A percentile compares a stretch with the other conserved stretches of the same genome.
These are phyloP conservation scores for Russula dissimulans DNA, from an alignment of 768 basidiomycete species.

Conservation along the genomic window DNA sequence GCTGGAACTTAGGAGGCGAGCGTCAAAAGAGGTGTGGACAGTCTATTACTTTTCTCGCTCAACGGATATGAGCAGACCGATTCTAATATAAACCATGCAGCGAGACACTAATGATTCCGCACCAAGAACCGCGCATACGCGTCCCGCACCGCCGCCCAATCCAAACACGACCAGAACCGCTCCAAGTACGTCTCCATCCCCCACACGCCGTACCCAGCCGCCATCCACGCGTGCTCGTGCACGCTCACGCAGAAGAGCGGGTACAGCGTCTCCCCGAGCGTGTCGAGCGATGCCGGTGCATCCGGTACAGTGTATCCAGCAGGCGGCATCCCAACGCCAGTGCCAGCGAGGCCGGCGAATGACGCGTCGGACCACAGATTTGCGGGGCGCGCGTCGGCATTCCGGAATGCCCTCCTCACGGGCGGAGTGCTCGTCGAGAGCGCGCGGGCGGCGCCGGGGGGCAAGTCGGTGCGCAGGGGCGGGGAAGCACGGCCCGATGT, in stretches of 20 bases:
- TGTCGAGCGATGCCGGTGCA: slow-evolving; percentile 9
- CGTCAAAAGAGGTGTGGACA: too few relatives aligned
- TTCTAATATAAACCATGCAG: too few relatives aligned
- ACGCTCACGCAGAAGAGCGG: slow-evolving; percentile 74
- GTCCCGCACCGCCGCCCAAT: slow-evolving; percentile 57
- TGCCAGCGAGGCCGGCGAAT: background rate
- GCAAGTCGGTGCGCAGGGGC: background rate
- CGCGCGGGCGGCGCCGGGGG: slow-evolving; percentile 5
- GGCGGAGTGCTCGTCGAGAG: background rate
- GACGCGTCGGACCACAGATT: background rate
- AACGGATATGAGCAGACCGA: too few relatives aligned
- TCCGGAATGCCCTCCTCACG: background rate
- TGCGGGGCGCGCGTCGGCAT: background rate
- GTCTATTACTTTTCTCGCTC: too few relatives aligned
- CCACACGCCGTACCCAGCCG: slow-evolving; percentile 81
- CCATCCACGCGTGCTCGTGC: slow-evolving; percentile 82
- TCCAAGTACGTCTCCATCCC: slow-evolving; percentile 81
- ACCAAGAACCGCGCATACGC: slow-evolving; percentile 19
- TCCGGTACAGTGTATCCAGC: background rate
- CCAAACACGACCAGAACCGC: slow-evolving; percentile 73
- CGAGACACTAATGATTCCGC: background rate
- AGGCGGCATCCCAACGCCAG: background rate
- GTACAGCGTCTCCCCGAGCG: slow-evolving; percentile 47
- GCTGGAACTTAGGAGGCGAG: too few relatives aligned
- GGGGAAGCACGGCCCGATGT: slow-evolving; percentile 2